Conservation (phyloP, 441 rosid species). For the Dalechampia spathulata region DNA sequence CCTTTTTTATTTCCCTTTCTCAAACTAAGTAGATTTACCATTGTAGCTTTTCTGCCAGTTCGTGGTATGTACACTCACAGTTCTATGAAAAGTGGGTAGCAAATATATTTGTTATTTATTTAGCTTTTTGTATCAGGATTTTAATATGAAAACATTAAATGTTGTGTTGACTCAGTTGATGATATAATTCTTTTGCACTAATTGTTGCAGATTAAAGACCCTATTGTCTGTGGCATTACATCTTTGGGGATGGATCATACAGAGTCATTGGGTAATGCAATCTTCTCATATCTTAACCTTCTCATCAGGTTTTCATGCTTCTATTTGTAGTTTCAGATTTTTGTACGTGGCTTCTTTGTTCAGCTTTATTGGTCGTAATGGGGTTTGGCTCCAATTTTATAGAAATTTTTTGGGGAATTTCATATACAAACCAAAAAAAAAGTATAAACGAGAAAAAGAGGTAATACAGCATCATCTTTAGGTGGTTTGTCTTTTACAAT, state of each 20-base stretch:
- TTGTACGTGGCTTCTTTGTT: background rate
- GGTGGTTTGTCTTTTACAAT: no score
- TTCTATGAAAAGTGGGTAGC: background rate
- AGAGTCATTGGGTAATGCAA: slow-evolving; percentile 53
- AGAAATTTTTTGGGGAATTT: no score
- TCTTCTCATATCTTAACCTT: slow-evolving; percentile 12
- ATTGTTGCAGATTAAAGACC: slow-evolving; percentile 58
- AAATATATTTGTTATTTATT: background rate
- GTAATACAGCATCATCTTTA: no score
- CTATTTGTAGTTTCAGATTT: slow-evolving; percentile 3
- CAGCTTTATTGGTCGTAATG: slow-evolving; percentile 2
- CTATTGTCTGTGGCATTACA: slow-evolving; percentile 78
- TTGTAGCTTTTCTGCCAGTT: background rate
- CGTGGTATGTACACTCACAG: background rate
- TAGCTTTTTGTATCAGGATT: background rate
- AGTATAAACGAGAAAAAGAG: no score
- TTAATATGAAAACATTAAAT: background rate
- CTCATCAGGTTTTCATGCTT: background rate
- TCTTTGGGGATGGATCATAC: slow-evolving; percentile 90
- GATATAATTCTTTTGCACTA: slow-evolving; percentile 3
- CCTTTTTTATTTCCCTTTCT: slow-evolving; percentile 24
- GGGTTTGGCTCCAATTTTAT: background rate
- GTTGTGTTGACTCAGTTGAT: background rate
- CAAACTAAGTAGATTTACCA: background rate
- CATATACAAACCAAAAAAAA: no score